Base-by-base conservation (phyloP, 148 eudicot species). In the Polygonum aviculare region DNA sequence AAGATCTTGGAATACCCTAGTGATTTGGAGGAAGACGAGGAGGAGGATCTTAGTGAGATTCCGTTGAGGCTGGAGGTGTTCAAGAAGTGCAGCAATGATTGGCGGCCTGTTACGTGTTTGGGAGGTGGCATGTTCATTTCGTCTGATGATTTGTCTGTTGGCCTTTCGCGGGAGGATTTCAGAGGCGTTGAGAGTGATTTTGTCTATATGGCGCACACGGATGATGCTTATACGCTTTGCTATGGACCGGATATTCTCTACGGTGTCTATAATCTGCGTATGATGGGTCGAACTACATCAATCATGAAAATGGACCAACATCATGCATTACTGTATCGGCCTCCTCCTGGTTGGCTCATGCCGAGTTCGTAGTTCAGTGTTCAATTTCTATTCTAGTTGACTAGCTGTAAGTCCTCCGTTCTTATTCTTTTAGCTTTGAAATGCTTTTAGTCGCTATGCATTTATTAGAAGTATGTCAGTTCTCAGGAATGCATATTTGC, bases 311-410 rank as follows among this genome's bases (percentile, higher is more conserved):
- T 12, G 12, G 8, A 5, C 54, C 77, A 62, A 11, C 54, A 67
- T 44, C 47, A 7, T 33, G 73, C 77, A 0, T 48, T 12, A 41
- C 9, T 79, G 15, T 79, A 74, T 38, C 67, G 81, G 81, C 77
- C 77, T 11, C 77, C 81, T 36, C 81, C 81, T 39, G 1, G 26
- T 39, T 79, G 81, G 81, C 21, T 57, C 0, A 57, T 57, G 31
- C 22, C 63, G 21, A 22, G 63, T 57, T 57, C 3, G 8, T 57
- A 57, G 12, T 21, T 19, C 12, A 21, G 21, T 21, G 12, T 21
- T 57, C 47, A 76, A 48, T 33, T 3, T 57, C 63, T 57, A 0
- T 26, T 26, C 8, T 1, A 57, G 63, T 22, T 57, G 33, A 57
- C 2, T 26, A 26, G 1, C 0, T 5, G 33, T 57, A 57, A 57